phyloP scores from a whole-genome alignment of 805 yeast genomes.

The Kluyveromyces aestuarii region DNA sequence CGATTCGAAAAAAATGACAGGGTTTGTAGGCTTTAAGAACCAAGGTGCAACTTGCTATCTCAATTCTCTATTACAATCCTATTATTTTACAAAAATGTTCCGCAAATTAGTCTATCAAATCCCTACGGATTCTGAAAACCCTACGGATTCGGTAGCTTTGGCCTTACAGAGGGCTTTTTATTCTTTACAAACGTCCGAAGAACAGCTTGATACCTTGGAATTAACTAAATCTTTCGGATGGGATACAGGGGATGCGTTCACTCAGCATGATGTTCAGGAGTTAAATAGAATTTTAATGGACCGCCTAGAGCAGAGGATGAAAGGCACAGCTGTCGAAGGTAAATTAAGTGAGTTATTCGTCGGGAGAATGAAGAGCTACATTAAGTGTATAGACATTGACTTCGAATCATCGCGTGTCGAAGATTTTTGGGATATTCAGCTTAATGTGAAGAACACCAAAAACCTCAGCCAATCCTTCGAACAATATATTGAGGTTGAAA shows the following conservation, averaged over 20 bases:
- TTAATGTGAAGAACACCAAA: slow-evolving; percentile 78
- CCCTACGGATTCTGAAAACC: slow-evolving; percentile 59
- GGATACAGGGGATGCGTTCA: slow-evolving; percentile 91
- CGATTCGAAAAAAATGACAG: slow-evolving; percentile 81
- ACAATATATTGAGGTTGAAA: slow-evolving; percentile 81
- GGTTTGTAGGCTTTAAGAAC: slow-evolving; percentile 85
- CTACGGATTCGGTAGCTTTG: slow-evolving; percentile 57
- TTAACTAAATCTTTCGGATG: slow-evolving; percentile 92
- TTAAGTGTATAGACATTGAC: slow-evolving; percentile 86
- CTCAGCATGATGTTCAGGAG: slow-evolving; percentile 98
- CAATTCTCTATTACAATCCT: slow-evolving; percentile 80
- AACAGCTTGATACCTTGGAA: slow-evolving; percentile 77
- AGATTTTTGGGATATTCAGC: slow-evolving; percentile 97
- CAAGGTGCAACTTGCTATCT: slow-evolving; percentile 99
- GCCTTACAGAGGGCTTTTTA: slow-evolving; percentile 87
- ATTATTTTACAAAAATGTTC: slow-evolving; percentile 75
- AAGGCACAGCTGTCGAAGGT: slow-evolving; percentile 72
- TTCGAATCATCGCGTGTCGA: slow-evolving; percentile 88
- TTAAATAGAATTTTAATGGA: slow-evolving; percentile 94
- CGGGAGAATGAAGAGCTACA: slow-evolving; percentile 92
- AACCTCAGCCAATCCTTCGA: slow-evolving; percentile 68
- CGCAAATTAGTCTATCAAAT: slow-evolving; percentile 81
- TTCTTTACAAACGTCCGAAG: slow-evolving; percentile 59
- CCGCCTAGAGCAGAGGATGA: slow-evolving; percentile 82
- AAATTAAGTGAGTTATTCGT: slow-evolving; percentile 77